Evolutionary conservation across 2,329 filamentous ascomycete species (phyloP).

Genomic region (Xylaria sp.): DNA sequence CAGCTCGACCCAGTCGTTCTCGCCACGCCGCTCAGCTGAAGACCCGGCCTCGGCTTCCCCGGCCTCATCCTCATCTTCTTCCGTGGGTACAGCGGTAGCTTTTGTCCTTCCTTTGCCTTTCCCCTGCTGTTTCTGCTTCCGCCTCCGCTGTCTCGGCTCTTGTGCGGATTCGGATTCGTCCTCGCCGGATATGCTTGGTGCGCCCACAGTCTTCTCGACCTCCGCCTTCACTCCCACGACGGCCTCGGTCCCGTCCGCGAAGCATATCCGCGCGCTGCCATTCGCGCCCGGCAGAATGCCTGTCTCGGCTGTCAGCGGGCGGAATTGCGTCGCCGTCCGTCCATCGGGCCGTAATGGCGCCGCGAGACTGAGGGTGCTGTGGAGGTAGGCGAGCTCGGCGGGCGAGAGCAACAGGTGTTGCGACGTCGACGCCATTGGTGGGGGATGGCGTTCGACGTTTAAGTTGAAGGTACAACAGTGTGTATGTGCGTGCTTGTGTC

Average conservation of each 20-base stretch:
- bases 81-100: conserved; percentile 43
- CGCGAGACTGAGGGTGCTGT: conserved; percentile 81
- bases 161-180: conserved; percentile 7
- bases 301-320: conserved; percentile 88
- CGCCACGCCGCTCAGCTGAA: conserved; percentile 50
- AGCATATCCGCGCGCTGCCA: conserved; percentile 91
- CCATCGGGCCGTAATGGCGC: conserved; percentile 93
- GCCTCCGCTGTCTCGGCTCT: conserved; percentile 37
- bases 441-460: conserved; percentile 16
- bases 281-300: conserved; percentile 90
- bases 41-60: conserved; percentile 48
- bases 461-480: background rate
- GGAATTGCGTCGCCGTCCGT: conserved; percentile 85
- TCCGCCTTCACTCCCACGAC: conserved; percentile 96
- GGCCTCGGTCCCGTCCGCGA: conserved; percentile 94
- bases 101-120: conserved; percentile 41
- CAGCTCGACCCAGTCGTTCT: conserved; percentile 85
- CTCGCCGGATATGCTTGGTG: conserved; percentile 12
- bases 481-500: background rate
- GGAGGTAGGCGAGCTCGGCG: conserved; percentile 94
- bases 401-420: conserved; percentile 85
- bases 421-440: conserved; percentile 62
- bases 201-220: conserved; percentile 68
- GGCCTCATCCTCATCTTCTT: conserved; percentile 40
- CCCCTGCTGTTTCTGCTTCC: conserved; percentile 44